These are phyloP conservation scores for Rhododendron griersonianum DNA, from an alignment of 148 eudicot genomes.

Conservation along the genomic window DNA sequence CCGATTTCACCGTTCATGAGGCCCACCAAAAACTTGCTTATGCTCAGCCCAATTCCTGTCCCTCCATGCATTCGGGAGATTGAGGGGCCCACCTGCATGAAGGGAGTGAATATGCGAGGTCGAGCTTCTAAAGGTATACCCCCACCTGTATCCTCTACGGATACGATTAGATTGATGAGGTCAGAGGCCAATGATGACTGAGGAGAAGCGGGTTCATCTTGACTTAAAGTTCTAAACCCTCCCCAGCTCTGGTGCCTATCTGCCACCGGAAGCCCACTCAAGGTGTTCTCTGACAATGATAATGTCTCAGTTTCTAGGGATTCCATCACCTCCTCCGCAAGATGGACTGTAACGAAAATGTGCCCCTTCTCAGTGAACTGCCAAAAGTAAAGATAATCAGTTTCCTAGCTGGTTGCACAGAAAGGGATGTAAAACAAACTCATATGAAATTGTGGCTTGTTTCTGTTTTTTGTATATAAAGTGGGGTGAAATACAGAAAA, in stretches of 20 bases:
- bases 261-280: conserved; percentile 84
- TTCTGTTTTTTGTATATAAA: too few relatives aligned
- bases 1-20: conserved; percentile 93
- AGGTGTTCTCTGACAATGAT: conserved; percentile 42
- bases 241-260: conserved; percentile 72
- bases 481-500: too few relatives aligned
- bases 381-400: conserved; percentile 11
- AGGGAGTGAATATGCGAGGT: conserved; percentile 76
- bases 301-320: conserved; percentile 43
- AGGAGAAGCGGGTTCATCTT: conserved; percentile 28
- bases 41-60: conserved; percentile 95
- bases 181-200: conserved; percentile 29
- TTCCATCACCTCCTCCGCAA: conserved; percentile 71
- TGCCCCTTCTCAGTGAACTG: conserved; percentile 97
- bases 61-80: conserved; percentile 62
- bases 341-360: conserved; percentile 82
- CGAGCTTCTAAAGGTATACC: conserved; percentile 90
- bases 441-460: not conserved
- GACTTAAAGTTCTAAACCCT: conserved; percentile 49
- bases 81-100: conserved; percentile 83
- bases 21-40: conserved; percentile 86
- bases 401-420: not conserved
- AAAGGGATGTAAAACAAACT: not conserved
- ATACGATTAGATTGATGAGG: conserved; percentile 55
- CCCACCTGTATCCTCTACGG: conserved; percentile 91